Conservation (phyloP, 495 filamentous ascomycete species). For the Endocarpon pusillum region DNA sequence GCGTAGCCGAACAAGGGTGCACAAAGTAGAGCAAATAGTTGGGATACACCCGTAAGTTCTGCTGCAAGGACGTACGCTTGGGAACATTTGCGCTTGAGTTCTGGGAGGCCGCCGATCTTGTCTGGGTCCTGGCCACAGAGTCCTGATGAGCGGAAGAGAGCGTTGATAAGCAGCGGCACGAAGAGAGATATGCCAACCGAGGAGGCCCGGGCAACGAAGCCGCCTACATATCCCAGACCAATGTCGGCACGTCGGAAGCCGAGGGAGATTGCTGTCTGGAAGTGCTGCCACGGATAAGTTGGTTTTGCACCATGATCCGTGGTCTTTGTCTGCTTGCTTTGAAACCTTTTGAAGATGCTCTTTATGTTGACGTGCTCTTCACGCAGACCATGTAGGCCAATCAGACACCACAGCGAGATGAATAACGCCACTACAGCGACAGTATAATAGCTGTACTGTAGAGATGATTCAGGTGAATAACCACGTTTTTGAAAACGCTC, state of each 20-base stretch:
- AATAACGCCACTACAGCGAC: conserved; percentile 55
- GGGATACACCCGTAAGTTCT: conserved; percentile 71
- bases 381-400: conserved; percentile 62
- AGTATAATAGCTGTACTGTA: conserved; percentile 69
- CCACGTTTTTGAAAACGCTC: conserved; percentile 53
- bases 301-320: conserved; percentile 2
- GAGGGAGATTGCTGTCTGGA: conserved; percentile 50
- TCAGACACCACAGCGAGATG: conserved; percentile 55
- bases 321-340: not conserved
- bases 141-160: conserved; percentile 69
- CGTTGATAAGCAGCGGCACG: conserved; percentile 79
- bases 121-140: conserved; percentile 47
- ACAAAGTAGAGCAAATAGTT: conserved; percentile 66
- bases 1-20: conserved; percentile 77
- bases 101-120: conserved; percentile 29
- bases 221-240: conserved; percentile 74
- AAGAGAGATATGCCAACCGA: conserved; percentile 90
- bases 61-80: conserved; percentile 74
- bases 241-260: conserved; percentile 62
- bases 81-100: conserved; percentile 65
- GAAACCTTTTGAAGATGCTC: conserved; percentile 23
- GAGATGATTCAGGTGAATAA: conserved; percentile 45
- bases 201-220: conserved; percentile 90
- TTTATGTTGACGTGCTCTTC: conserved; percentile 66
- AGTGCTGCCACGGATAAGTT: conserved; percentile 20